Evolutionary conservation across 352 stramenopile species (phyloP).

Genomic region (Globisporangium yorkense): DNA sequence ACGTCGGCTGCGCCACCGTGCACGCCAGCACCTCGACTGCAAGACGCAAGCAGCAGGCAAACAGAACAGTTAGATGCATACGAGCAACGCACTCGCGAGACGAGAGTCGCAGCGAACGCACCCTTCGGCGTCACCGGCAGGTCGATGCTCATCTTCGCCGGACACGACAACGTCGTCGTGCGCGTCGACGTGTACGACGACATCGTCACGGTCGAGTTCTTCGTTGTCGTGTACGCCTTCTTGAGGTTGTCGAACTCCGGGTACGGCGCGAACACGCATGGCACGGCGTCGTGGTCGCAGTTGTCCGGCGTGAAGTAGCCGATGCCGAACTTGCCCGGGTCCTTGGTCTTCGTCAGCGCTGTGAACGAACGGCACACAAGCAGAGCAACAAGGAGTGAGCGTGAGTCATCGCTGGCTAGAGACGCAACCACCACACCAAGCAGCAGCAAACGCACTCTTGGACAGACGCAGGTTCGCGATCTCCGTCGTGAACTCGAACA

Average conservation of each 20-base stretch:
- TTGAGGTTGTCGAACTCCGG: constrained; percentile 72
- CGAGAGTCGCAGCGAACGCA: constrained; percentile 6
- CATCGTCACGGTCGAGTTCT: constrained; percentile 40
- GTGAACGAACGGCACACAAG: neutral
- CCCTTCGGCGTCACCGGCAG: constrained; percentile 24
- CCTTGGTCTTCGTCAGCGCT: constrained; percentile 21
- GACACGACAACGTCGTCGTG: constrained; percentile 34
- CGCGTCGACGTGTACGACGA: constrained; percentile 31
- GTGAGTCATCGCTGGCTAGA: too few relatives aligned
- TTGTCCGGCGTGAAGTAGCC: constrained; percentile 65
- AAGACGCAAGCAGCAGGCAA: too few relatives aligned
- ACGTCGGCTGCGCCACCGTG: constrained; percentile 40
- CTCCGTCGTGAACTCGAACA: constrained; percentile 73
- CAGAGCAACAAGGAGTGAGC: neutral
- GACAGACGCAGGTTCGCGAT: constrained; percentile 36
- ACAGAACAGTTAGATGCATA: too few relatives aligned
- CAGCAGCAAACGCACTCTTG: constrained; percentile 11
- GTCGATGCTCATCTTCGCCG: constrained; percentile 20
- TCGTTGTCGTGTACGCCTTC: constrained; percentile 64
- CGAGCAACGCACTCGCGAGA: too few relatives aligned
- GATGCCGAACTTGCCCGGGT: constrained; percentile 65
- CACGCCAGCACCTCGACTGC: constrained; percentile 45
- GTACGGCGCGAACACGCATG: constrained; percentile 60
- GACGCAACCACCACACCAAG: too few relatives aligned
- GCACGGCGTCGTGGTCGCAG: constrained; percentile 53